Base-by-base conservation (phyloP, 129 eudicot species). In the Erigeron canadensis region DNA sequence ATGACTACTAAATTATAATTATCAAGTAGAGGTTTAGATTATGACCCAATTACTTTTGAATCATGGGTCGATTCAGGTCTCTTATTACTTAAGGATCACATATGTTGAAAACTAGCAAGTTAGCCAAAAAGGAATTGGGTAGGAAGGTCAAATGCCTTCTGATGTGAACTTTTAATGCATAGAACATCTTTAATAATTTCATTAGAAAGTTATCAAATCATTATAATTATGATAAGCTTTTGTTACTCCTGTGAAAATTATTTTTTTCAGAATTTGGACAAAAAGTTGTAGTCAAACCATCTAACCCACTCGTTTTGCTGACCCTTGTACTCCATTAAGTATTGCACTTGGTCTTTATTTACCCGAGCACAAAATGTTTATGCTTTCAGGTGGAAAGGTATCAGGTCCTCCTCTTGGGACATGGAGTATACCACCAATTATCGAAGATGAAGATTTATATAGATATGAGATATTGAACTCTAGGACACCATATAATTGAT, bases 371-470 rank as follows among this genome's bases (percentile, higher is more conserved):
- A 37, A 22, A 28, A 59, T n/a, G 37, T 45, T 81, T n/a, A 69
- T 63, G 55, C 45, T 74, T 77, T 65, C 72, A 93, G 98, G 98
- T 50, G 98, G 96, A 55, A 87, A 87, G 76, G 70, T 69, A 64
- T 68, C 79, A 15, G 91, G 95, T 56, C 85, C 91, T 71, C 78
- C 96, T 74, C 92, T 93, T 8, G 98, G 98, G 73, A 83, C 95
- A 77, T 93, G 98, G 98, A 84, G 71, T 61, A 84, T 89, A 34
- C 98, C 98, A 22, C 82, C 84, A 0, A 78, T 89, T 45, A 89
- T 93, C 47, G 88, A 77, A 79, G 83, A 93, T 41, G 98, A 93
- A 74, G 88, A 84, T 46, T 60, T 56, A 62, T 93, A 89, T 80
- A 80, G 91, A 69, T 75, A 73, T 28, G 72, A 79, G 73, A 39